These are phyloP conservation scores for Phytopythium vexans DNA, from an alignment of 352 stramenopile species.

Conservation along the genomic window DNA sequence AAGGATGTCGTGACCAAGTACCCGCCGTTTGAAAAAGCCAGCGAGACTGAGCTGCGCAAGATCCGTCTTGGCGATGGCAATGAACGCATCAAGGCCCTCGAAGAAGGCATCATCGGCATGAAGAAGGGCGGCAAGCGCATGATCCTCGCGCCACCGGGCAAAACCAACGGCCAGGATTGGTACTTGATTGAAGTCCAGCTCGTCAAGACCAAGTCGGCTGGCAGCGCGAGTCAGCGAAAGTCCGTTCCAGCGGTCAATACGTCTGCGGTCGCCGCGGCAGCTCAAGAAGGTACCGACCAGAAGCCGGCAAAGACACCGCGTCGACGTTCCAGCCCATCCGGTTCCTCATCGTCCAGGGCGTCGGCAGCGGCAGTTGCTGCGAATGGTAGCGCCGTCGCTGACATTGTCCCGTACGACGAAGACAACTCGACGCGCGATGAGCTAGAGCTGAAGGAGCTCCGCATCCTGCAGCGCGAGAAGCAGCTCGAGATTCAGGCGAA, in stretches of 20 bases:
- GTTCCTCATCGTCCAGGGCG: not conserved
- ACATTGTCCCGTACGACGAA: constrained; percentile 53
- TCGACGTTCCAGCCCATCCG: constrained; percentile 26
- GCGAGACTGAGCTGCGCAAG: constrained; percentile 51
- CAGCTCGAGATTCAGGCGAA: constrained; percentile 50
- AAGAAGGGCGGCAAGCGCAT: constrained; percentile 85
- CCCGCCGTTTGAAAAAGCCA: constrained; percentile 65
- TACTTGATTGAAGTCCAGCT: constrained; percentile 79
- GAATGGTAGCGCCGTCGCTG: constrained; percentile 18
- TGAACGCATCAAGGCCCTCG: constrained; percentile 85
- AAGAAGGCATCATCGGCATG: constrained; percentile 88
- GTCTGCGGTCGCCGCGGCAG: not conserved
- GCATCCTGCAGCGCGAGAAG: constrained; percentile 44
- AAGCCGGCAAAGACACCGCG: constrained; percentile 21
- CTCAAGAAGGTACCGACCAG: not conserved
- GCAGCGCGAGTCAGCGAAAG: constrained; percentile 24
- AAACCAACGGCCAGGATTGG: constrained; percentile 81
- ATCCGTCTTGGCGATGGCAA: constrained; percentile 73
- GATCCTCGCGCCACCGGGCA: constrained; percentile 79
- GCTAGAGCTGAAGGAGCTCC: constrained; percentile 53
- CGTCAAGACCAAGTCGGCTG: constrained; percentile 65
- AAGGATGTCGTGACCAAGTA: constrained; percentile 77
- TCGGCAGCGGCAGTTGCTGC: constrained; percentile 1
- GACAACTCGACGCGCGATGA: constrained; percentile 37
- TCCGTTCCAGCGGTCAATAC: constrained; percentile 20